Conservation (phyloP, 2,329 filamentous ascomycete species). For the Fusarium sp. region DNA sequence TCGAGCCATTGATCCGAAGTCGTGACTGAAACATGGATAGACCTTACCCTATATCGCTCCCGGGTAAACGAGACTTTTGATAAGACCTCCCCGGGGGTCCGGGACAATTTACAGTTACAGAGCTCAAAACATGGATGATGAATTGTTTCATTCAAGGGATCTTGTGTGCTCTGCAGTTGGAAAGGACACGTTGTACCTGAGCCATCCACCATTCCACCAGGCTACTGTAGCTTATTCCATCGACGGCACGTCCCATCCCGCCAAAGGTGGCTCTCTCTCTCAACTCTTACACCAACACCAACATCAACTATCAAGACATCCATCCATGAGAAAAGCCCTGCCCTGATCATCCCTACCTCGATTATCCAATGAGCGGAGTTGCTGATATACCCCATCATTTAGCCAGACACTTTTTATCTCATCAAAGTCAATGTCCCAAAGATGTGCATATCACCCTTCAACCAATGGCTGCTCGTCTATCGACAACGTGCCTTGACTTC, state of each 20-base stretch:
- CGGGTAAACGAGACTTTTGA: background rate
- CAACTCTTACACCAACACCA: conserved; percentile 4
- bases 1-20: conserved; percentile 20
- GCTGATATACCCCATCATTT: conserved; percentile 42
- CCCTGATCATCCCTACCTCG: conserved; percentile 19
- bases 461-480: conserved; percentile 36
- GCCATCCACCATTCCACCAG: background rate
- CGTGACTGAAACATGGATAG: background rate
- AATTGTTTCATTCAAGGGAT: background rate
- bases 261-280: background rate
- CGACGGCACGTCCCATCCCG: conserved; percentile 42
- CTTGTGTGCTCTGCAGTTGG: background rate
- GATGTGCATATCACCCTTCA: conserved; percentile 28
- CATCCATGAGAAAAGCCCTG: background rate
- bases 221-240: background rate
- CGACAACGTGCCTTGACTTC: conserved; percentile 43
- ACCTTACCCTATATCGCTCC: conserved; percentile 33
- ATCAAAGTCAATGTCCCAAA: conserved; percentile 26
- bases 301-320: conserved; percentile 19
- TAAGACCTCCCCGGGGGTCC: conserved; percentile 12
- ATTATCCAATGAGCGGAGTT: conserved; percentile 33
- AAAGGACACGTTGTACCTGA: background rate
- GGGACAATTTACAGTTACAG: background rate
- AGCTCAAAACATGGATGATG: background rate
- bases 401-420: conserved; percentile 36